Evolutionary conservation across 768 basidiomycete species (phyloP), one percentile per base, ranked within the genome.

Genomic region (Strobilomyces confusus): DNA sequence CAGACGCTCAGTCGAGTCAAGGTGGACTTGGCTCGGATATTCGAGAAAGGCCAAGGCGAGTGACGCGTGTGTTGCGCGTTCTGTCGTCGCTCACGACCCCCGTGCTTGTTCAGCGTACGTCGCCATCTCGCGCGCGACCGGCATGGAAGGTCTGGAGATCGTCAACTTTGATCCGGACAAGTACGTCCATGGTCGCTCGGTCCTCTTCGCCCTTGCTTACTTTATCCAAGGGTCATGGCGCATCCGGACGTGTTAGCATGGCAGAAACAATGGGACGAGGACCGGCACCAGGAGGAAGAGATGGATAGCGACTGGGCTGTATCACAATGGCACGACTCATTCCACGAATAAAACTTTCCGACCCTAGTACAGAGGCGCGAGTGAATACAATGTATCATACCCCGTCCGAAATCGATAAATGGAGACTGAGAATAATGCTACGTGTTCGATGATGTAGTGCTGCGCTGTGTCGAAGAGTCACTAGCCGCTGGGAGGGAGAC

Each of bases 1-100:
- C 97, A 98, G 70, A 98, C 97, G 0, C 78, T 99, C 26, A 87
- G 89, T 6, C 82, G 92, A 38, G 95, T 98, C 60, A 95, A 89
- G 63, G 94, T 98, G 40, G 94, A 98, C 62, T 77, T 99, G 41
- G 82, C 79, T 30, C 86, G 82, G 63, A 87, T 97, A 15, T 99
- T 99, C 63, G 97, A 93, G 69, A 92, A 90, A 66, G 91, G 89
- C 33, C 65, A 75, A 72, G 75, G 73, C 71, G 53, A 61, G 23
- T 26, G 34, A 41, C 2, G 30, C 36, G 43, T 26, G 13, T 40
- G 25, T 48, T 14, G 12, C 22, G 11, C 22, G 30, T 40, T 20
- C 8, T 14, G 4, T 29, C 20, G 1, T 45, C 25, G 42, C 49
- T 56, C 53, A 57, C 42, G 14, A 17, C 13, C 13, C 34, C 41